These are phyloP conservation scores for Fusarium irregulare DNA, from an alignment of 2,329 filamentous ascomycete genomes.

Conservation along the genomic window DNA sequence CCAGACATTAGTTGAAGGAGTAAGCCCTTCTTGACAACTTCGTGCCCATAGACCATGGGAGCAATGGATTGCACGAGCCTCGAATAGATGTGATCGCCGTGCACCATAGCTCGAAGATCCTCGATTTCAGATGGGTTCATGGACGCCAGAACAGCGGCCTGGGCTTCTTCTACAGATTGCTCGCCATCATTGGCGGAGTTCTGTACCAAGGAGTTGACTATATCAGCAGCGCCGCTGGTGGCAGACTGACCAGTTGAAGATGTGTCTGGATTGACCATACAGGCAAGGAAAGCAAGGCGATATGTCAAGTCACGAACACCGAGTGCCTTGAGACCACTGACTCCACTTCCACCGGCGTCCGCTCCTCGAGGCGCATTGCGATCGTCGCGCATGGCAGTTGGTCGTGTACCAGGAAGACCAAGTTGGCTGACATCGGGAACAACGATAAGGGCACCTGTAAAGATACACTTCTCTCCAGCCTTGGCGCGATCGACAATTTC, in stretches of 20 bases:
- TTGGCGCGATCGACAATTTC: constrained; percentile 98
- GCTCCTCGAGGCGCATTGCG: constrained; percentile 76
- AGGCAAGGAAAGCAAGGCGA: constrained; percentile 93
- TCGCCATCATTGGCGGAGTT: constrained; percentile 71
- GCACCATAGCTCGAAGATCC: constrained; percentile 91
- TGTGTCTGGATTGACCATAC: constrained; percentile 93
- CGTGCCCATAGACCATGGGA: constrained; percentile 96
- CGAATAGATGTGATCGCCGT: constrained; percentile 94
- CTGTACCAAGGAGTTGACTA: constrained; percentile 81
- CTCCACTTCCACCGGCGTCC: constrained; percentile 85
- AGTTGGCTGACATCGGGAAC: constrained; percentile 97
- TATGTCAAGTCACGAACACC: constrained; percentile 97
- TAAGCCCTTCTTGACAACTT: constrained; percentile 96
- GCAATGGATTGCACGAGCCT: constrained; percentile 93
- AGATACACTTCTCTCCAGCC: constrained; percentile 97
- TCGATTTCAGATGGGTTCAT: constrained; percentile 90
- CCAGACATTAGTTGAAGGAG: constrained; percentile 96
- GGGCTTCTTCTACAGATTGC: constrained; percentile 83
- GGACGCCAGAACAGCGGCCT: constrained; percentile 86
- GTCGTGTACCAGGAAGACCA: constrained; percentile 84
- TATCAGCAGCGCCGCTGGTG: constrained; percentile 75
- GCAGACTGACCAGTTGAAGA: constrained; percentile 81
- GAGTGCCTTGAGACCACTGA: constrained; percentile 88
- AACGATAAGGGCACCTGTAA: constrained; percentile 95
- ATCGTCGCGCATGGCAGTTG: constrained; percentile 87